phyloP scores from a whole-genome alignment of 805 yeast species.

The Candida boidinii region DNA sequence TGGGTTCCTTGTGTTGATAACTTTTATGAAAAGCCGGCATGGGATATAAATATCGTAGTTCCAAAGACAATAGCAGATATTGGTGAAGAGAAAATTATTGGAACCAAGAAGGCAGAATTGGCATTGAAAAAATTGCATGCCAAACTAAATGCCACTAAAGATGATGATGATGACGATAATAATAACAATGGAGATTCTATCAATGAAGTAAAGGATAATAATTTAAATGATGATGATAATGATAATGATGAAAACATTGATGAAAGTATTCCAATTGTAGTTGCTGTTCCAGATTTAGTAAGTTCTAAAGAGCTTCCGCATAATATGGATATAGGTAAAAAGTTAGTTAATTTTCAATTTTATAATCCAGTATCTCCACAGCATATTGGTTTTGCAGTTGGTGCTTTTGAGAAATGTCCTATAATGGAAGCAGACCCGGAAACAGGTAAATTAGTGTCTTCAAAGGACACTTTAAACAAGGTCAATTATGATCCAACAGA shows the following conservation, averaged over 20 bases:
- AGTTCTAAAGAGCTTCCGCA: constrained; percentile 67
- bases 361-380: constrained; percentile 88
- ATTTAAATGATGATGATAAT: constrained; percentile 25
- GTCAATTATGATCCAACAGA: constrained; percentile 20
- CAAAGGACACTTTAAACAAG: constrained; percentile 22
- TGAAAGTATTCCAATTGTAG: constrained; percentile 41
- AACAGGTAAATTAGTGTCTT: constrained; percentile 12
- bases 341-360: constrained; percentile 67
- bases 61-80: constrained; percentile 76
- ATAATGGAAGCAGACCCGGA: constrained; percentile 35
- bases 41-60: constrained; percentile 84
- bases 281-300: constrained; percentile 63
- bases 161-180: constrained; percentile 25
- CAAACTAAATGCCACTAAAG: constrained; percentile 20
- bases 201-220: constrained; percentile 22
- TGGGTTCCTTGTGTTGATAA: constrained; percentile 98
- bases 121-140: constrained; percentile 17
- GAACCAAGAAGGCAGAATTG: constrained; percentile 26
- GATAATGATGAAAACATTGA: constrained; percentile 41
- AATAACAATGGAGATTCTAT: constrained; percentile 12
- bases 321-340: constrained; percentile 65
- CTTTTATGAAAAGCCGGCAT: constrained; percentile 78
- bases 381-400: constrained; percentile 92
- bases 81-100: constrained; percentile 36
- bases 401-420: constrained; percentile 66